These are phyloP conservation scores for Beauveria sp. DNA, from an alignment of 2,329 filamentous ascomycete species.

Conservation along the genomic window DNA sequence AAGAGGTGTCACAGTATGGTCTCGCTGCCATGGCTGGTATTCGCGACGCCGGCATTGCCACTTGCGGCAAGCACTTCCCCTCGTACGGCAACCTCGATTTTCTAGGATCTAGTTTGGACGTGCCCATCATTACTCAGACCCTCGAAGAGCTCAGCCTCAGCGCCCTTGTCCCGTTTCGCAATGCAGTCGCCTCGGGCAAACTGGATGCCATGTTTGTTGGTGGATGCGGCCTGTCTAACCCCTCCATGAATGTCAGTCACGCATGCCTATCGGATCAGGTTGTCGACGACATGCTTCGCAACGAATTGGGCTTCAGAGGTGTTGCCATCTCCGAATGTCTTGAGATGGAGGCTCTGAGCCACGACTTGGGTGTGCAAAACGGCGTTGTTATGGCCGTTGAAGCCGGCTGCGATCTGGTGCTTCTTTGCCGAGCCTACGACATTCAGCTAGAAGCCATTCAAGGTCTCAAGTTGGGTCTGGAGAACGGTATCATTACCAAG, in stretches of 20 bases:
- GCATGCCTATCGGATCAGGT: slow-evolving; percentile 90
- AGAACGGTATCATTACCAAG: slow-evolving; percentile 81
- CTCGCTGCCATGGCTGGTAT: slow-evolving; percentile 89
- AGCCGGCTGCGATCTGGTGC: slow-evolving; percentile 85
- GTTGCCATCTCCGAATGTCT: slow-evolving; percentile 93
- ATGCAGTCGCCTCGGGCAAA: slow-evolving; percentile 72
- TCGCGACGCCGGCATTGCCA: slow-evolving; percentile 80
- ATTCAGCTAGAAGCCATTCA: slow-evolving; percentile 88
- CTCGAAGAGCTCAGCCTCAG: slow-evolving; percentile 88
- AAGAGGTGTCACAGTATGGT: slow-evolving; percentile 88
- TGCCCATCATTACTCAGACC: slow-evolving; percentile 92
- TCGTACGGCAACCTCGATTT: slow-evolving; percentile 95
- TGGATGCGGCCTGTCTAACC: slow-evolving; percentile 85
- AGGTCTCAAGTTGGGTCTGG: slow-evolving; percentile 79
- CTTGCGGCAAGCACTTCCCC: slow-evolving; percentile 92
- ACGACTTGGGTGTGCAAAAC: slow-evolving; percentile 94
- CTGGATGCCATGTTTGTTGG: slow-evolving; percentile 94
- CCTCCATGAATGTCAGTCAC: slow-evolving; percentile 90
- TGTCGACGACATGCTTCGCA: slow-evolving; percentile 80
- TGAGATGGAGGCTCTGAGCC: slow-evolving; percentile 92
- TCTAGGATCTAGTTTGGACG: slow-evolving; percentile 80
- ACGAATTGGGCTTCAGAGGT: slow-evolving; percentile 81
- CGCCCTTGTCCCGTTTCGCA: slow-evolving; percentile 83
- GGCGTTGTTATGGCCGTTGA: slow-evolving; percentile 97
- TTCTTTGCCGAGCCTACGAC: slow-evolving; percentile 80